Evolutionary conservation across 2,329 filamentous ascomycete species (phyloP).

Genomic region (Xylogone sp.): DNA sequence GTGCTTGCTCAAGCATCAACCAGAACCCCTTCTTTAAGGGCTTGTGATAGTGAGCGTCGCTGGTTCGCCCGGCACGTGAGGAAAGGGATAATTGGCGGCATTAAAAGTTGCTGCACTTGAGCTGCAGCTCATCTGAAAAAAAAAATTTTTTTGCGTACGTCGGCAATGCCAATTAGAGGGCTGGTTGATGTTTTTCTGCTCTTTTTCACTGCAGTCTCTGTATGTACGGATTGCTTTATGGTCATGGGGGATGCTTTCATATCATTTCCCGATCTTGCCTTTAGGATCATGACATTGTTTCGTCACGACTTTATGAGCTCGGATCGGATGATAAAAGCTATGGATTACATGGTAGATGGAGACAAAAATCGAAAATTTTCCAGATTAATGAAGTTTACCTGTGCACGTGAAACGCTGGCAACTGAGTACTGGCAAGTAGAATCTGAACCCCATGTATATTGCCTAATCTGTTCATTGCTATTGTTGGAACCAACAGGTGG

Average conservation of each 20-base stretch:
- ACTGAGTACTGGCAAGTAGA: too few relatives aligned
- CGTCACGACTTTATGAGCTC: slow-evolving; percentile 14
- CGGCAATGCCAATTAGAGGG: slow-evolving; percentile 26
- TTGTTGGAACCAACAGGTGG: too few relatives aligned
- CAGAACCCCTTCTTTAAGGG: slow-evolving; percentile 20
- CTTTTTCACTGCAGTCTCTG: slow-evolving; percentile 21
- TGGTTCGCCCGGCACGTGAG: slow-evolving; percentile 31
- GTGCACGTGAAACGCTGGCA: too few relatives aligned
- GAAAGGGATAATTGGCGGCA: slow-evolving; percentile 26
- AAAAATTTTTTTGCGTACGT: slow-evolving; percentile 25
- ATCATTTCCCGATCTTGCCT: slow-evolving; percentile 15
- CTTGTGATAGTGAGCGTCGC: slow-evolving; percentile 29
- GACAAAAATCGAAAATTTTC: slow-evolving; percentile 18
- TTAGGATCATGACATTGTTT: slow-evolving; percentile 10
- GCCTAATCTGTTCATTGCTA: too few relatives aligned
- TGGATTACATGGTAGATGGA: slow-evolving; percentile 22
- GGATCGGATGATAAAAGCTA: slow-evolving; percentile 16
- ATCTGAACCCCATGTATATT: too few relatives aligned
- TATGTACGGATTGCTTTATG: slow-evolving; percentile 26
- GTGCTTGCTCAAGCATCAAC: slow-evolving; percentile 16
- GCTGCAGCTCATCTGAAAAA: slow-evolving; percentile 16
- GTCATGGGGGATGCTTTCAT: slow-evolving; percentile 19
- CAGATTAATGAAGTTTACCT: slow-evolving; percentile 3
- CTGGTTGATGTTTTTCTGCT: slow-evolving; percentile 25
- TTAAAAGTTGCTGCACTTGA: slow-evolving; percentile 28